Conservation (phyloP, 2,329 filamentous ascomycete species). For the Fusarium mundagurra region DNA sequence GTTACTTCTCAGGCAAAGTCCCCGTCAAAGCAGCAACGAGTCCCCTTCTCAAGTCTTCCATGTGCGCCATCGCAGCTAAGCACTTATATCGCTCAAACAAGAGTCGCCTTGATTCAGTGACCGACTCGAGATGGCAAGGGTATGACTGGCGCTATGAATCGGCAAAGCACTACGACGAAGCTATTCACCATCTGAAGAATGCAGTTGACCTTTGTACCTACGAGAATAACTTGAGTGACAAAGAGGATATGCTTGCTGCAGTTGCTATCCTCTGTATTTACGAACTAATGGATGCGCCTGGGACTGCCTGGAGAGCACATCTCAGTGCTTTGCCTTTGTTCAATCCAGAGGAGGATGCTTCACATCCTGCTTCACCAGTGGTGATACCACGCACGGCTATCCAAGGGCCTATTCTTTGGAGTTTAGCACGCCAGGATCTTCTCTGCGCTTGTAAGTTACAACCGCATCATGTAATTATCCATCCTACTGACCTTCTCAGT, state of each 20-base stretch:
- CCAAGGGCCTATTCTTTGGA: conserved; percentile 39
- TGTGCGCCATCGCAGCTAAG: conserved; percentile 35
- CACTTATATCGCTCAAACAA: conserved; percentile 17
- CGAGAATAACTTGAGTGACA: conserved; percentile 49
- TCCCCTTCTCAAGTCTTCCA: conserved; percentile 28
- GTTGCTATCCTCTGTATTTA: conserved; percentile 74
- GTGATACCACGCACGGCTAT: conserved; percentile 35
- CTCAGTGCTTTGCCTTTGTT: conserved; percentile 72
- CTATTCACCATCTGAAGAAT: conserved; percentile 25
- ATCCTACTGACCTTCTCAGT: not conserved
- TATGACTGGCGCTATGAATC: conserved; percentile 38
- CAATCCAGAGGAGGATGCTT: conserved; percentile 53
- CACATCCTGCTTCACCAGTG: conserved; percentile 4
- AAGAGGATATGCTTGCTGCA: conserved; percentile 65
- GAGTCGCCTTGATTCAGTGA: fast-evolving
- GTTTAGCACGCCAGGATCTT: conserved; percentile 34
- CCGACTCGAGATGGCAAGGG: not conserved
- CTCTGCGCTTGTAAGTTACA: conserved; percentile 28
- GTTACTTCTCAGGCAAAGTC: conserved; percentile 39
- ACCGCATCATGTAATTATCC: fast-evolving
- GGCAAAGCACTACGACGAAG: conserved; percentile 36
- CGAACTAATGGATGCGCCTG: conserved; percentile 73
- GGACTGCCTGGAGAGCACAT: conserved; percentile 70
- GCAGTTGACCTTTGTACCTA: conserved; percentile 44
- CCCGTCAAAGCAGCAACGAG: conserved; percentile 34